These are phyloP conservation scores for Globisporangium barbulae DNA, from an alignment of 352 stramenopile genomes.

Conservation along the genomic window DNA sequence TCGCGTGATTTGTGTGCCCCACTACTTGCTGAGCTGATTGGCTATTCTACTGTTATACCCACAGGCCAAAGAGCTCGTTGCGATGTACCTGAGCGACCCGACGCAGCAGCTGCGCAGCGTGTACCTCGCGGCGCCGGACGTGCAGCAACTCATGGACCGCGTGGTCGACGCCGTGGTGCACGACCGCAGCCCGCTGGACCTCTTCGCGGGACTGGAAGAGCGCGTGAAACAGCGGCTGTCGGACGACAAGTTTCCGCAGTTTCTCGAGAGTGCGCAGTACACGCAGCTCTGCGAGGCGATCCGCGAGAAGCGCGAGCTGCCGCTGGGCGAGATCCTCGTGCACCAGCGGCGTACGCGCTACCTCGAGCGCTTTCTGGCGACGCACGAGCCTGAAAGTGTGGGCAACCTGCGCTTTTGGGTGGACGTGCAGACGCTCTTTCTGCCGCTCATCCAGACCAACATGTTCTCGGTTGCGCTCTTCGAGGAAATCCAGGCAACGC, in stretches of 20 bases:
- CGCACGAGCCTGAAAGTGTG: conserved; percentile 24
- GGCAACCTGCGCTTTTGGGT: conserved; percentile 74
- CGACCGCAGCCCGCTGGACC: conserved; percentile 37
- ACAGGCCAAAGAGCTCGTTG: conserved; percentile 47
- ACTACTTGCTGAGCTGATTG: not conserved
- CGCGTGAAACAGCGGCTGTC: conserved; percentile 46
- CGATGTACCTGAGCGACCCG: conserved; percentile 33
- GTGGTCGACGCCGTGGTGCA: conserved; percentile 28
- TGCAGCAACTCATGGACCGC: conserved; percentile 27
- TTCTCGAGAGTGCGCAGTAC: conserved; percentile 47
- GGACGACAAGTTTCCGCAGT: conserved; percentile 47
- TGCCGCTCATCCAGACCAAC: conserved; percentile 61
- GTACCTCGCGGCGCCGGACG: conserved; percentile 14
- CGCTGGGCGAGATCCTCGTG: conserved; percentile 64
- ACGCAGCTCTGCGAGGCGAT: conserved; percentile 48
- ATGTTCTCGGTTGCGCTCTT: conserved; percentile 69
- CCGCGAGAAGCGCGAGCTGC: conserved; percentile 46
- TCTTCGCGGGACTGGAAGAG: conserved; percentile 62
- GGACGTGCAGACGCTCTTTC: conserved; percentile 66
- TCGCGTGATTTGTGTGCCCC: not conserved
- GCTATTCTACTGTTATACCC: no score
- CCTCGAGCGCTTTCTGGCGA: conserved; percentile 46
- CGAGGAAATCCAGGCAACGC: conserved; percentile 61
- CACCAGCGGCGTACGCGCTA: conserved; percentile 50
- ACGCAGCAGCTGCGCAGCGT: conserved; percentile 23